phyloP scores from a whole-genome alignment of 164 flowering plant genomes.

The Berberis vulgaris region DNA sequence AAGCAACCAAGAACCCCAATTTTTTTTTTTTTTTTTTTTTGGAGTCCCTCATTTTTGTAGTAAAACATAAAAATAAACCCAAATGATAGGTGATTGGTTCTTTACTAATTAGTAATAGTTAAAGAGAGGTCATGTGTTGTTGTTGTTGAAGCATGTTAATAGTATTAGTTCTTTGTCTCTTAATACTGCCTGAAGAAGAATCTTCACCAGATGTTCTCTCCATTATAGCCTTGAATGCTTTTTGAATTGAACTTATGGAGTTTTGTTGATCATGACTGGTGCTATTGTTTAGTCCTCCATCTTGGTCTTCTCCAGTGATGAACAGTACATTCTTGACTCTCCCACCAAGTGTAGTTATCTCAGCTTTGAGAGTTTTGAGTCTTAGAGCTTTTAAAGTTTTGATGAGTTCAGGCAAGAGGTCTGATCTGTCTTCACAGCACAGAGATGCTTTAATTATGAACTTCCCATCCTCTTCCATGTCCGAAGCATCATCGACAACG shows the following conservation, averaged over 20 bases:
- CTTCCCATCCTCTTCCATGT: slow-evolving; percentile 24
- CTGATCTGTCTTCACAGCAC: slow-evolving; percentile 81
- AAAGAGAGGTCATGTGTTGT: slow-evolving; percentile 28
- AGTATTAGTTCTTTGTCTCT: slow-evolving; percentile 61
- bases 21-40: not conserved
- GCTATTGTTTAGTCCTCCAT: slow-evolving; percentile 4
- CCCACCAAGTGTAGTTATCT: slow-evolving; percentile 72
- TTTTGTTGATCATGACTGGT: slow-evolving; percentile 13
- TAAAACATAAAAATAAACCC: slow-evolving; percentile 2
- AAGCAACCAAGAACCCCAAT: not conserved
- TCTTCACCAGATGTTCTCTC: slow-evolving; percentile 54
- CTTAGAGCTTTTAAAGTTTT: slow-evolving; percentile 48
- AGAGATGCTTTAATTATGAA: slow-evolving; percentile 53
- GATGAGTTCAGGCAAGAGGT: slow-evolving; percentile 60
- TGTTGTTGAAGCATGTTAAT: slow-evolving; percentile 30
- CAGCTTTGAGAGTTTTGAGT: slow-evolving; percentile 50
- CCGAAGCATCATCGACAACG: slow-evolving; percentile 32
- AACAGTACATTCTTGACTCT: slow-evolving; percentile 54
- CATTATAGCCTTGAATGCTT: slow-evolving; percentile 72
- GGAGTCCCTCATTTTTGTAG: not conserved
- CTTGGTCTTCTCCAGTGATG: slow-evolving; percentile 43
- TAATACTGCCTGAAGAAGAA: slow-evolving; percentile 53
- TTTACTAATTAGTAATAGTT: not conserved
- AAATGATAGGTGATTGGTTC: not conserved
- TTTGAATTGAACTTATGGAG: slow-evolving; percentile 50